A percentile compares a stretch with the other conserved stretches of the same genome.
Evolutionary conservation across 1,139 yeast species (phyloP).

Genomic region (Candida sanyaensis): DNA sequence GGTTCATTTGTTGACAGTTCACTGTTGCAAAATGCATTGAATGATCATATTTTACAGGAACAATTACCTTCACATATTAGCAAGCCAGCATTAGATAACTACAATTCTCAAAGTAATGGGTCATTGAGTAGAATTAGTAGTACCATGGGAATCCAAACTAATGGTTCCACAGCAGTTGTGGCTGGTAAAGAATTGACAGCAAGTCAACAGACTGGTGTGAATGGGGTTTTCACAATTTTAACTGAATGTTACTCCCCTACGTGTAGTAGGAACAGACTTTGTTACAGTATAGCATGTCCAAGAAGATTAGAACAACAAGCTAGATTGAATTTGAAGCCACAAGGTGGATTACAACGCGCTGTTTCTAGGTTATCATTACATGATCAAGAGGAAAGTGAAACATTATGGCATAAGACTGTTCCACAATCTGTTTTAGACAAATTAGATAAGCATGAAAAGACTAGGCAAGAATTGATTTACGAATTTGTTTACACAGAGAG

Average conservation of each 20-base stretch:
- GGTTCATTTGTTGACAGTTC: constrained; percentile 29
- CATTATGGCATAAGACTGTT: constrained; percentile 93
- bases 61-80: constrained; percentile 19
- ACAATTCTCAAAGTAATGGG: constrained; percentile 6
- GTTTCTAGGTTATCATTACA: constrained; percentile 78
- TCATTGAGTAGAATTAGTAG: constrained; percentile 2
- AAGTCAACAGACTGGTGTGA: constrained; percentile 46
- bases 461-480: constrained; percentile 92
- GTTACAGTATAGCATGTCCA: constrained; percentile 98
- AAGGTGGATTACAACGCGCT: constrained; percentile 83
- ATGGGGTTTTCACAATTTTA: constrained; percentile 89
- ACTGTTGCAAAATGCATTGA: constrained; percentile 16
- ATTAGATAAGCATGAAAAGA: constrained; percentile 81
- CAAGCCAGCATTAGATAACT: constrained; percentile 8
- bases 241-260: constrained; percentile 98
- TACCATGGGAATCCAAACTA: background rate
- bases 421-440: constrained; percentile 77
- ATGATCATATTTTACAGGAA: constrained; percentile 20
- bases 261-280: constrained; percentile 82
- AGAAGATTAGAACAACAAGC: constrained; percentile 96
- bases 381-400: constrained; percentile 79
- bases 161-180: background rate
- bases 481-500: constrained; percentile 94
- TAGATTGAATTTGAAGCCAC: constrained; percentile 82
- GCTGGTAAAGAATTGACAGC: constrained; percentile 15